These are phyloP conservation scores for Globisporangium mamillatum DNA, from an alignment of 352 stramenopile genomes.

Conservation along the genomic window DNA sequence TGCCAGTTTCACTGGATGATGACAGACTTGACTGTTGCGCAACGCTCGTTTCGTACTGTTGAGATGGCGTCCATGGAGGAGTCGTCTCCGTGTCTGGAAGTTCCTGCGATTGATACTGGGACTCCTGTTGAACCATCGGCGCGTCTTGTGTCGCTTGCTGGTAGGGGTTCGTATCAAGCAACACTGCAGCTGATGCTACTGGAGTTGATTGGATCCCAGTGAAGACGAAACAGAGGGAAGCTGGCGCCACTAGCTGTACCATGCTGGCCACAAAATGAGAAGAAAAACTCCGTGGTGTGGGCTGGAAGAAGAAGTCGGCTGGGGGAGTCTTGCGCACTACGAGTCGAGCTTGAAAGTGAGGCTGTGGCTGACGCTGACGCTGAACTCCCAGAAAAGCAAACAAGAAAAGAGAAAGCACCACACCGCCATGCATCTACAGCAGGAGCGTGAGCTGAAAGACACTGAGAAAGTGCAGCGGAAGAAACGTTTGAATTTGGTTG, in stretches of 20 bases:
- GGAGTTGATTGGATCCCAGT: neutral
- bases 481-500: neutral
- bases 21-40: neutral
- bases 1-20: neutral
- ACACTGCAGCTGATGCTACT: neutral
- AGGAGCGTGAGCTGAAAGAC: neutral
- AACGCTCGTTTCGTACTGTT: neutral
- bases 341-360: neutral
- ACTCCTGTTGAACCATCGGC: neutral
- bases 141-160: neutral
- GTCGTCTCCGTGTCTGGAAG: neutral
- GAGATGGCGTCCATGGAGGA: neutral
- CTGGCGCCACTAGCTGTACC: neutral
- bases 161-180: neutral
- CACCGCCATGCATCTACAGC: too few species aligned
- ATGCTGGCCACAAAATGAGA: neutral
- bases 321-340: neutral
- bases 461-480: neutral
- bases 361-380: too few species aligned
- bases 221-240: neutral
- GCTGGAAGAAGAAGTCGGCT: neutral
- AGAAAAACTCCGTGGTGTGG: too few species aligned
- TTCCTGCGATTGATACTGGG: neutral
- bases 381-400: neutral
- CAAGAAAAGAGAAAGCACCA: neutral